Percentiles rank a stretch among this genome's conserved stretches.
Evolutionary conservation across 2,329 filamentous ascomycete species (phyloP).

Genomic region (Venturia aucupariae): DNA sequence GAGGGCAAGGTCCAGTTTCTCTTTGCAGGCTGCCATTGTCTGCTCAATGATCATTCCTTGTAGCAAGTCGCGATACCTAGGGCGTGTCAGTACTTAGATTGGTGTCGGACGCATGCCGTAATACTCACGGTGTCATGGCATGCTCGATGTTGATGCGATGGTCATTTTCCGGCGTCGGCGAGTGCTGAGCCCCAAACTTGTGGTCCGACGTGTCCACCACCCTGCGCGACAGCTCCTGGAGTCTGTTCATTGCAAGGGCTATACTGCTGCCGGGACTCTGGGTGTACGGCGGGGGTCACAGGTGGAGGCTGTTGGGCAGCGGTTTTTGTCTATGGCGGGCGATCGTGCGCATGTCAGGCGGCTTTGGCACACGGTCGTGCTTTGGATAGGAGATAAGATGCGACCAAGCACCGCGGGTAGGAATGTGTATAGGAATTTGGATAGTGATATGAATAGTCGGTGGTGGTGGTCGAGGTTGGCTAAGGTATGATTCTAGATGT

Average conservation of each 20-base stretch:
- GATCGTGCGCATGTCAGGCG: constrained; percentile 5
- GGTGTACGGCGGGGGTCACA: neutral
- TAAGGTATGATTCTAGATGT: no score
- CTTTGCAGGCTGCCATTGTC: constrained; percentile 53
- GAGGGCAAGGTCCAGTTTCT: constrained; percentile 59
- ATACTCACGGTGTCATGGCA: constrained; percentile 1
- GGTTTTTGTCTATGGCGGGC: constrained; percentile 1
- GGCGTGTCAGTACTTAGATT: neutral
- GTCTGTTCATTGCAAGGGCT: neutral
- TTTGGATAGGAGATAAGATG: neutral
- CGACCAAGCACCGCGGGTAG: neutral
- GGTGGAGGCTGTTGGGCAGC: neutral
- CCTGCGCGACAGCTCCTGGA: constrained; percentile 1
- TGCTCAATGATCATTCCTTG: constrained; percentile 65
- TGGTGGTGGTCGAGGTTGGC: constrained; percentile 14
- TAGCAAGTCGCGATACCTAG: constrained; percentile 61
- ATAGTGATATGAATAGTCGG: constrained; percentile 13
- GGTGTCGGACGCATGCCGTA: neutral
- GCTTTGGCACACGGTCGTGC: neutral
- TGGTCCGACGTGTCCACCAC: neutral
- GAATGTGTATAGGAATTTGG: neutral
- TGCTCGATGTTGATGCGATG: neutral
- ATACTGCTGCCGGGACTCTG: neutral
- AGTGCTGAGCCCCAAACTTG: neutral
- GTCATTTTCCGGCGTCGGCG: constrained; percentile 4